A percentile compares a stretch with the other conserved stretches of the same genome.
Evolutionary conservation across 305 asterid species (phyloP).

Genomic region (Fraxinus albicans): DNA sequence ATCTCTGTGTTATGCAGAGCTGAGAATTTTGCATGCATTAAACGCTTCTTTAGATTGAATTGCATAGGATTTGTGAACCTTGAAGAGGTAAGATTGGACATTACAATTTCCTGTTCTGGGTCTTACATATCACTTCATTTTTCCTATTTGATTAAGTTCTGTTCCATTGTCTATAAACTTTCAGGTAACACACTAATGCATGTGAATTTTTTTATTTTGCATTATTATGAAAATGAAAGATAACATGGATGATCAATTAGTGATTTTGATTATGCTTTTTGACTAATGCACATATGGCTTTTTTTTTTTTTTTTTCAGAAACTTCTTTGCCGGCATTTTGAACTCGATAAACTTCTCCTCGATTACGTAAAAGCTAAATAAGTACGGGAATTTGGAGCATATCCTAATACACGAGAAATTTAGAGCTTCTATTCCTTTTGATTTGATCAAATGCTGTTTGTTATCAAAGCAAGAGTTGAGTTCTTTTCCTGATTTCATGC

Average conservation of each 20-base stretch:
- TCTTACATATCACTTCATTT: neutral
- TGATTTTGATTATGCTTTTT: neutral
- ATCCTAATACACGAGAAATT: neutral
- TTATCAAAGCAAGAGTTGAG: neutral
- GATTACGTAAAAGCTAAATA: slow-evolving; percentile 79
- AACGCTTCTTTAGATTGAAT: no score
- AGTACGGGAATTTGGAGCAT: slow-evolving; percentile 18
- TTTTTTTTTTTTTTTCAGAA: slow-evolving; percentile 44
- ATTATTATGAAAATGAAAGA: neutral
- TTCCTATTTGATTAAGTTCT: neutral
- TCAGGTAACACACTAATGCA: neutral
- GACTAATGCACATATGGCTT: neutral
- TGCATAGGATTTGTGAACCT: no score
- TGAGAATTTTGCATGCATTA: no score
- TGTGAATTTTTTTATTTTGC: neutral
- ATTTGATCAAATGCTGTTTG: neutral
- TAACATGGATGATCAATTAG: neutral
- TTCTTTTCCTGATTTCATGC: neutral
- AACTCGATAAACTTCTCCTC: slow-evolving; percentile 83
- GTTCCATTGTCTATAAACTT: neutral
- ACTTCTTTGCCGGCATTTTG: slow-evolving; percentile 83
- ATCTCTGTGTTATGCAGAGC: no score
- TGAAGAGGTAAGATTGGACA: neutral
- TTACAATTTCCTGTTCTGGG: neutral
- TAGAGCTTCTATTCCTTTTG: neutral